These are phyloP conservation scores for Citrus sp. DNA, from an alignment of 345 rosid genomes.

Conservation along the genomic window DNA sequence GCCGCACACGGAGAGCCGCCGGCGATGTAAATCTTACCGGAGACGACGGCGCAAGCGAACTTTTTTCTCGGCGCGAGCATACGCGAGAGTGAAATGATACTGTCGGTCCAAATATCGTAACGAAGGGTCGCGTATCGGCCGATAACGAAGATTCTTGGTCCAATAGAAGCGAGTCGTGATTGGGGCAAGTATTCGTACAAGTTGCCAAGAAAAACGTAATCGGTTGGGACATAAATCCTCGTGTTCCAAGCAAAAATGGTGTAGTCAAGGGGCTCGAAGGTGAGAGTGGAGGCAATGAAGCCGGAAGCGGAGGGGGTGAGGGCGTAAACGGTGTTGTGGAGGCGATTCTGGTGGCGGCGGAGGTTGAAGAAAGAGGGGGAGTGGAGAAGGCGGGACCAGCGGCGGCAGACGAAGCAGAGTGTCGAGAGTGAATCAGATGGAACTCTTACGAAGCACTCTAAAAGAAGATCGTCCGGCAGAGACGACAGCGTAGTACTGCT, in stretches of 20 bases:
- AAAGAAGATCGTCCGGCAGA: slow-evolving; percentile 77
- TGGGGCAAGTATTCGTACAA: slow-evolving; percentile 35
- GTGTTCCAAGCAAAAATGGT: slow-evolving; percentile 30
- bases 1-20: slow-evolving; percentile 54
- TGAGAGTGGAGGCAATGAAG: slow-evolving; percentile 49
- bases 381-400: slow-evolving; percentile 73
- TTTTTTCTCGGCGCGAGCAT: slow-evolving; percentile 60
- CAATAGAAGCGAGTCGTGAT: slow-evolving; percentile 58
- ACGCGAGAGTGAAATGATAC: slow-evolving; percentile 41
- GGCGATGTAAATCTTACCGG: slow-evolving; percentile 67
- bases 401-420: slow-evolving; percentile 68
- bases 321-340: slow-evolving; percentile 56
- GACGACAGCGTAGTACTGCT: slow-evolving; percentile 27
- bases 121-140: slow-evolving; percentile 45
- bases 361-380: slow-evolving; percentile 60
- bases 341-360: slow-evolving; percentile 54
- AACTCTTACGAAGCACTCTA: slow-evolving; percentile 71
- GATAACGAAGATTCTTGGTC: slow-evolving; percentile 62
- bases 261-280: slow-evolving; percentile 7
- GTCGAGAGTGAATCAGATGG: slow-evolving; percentile 66
- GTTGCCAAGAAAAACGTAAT: slow-evolving; percentile 18
- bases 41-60: slow-evolving; percentile 65
- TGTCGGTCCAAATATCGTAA: slow-evolving; percentile 62
- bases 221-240: slow-evolving; percentile 20
- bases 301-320: slow-evolving; percentile 46